Evolutionary conservation across 176 grass and related monocot species (phyloP), one percentile per base, ranked within the genome.

Genomic region (Musa schizocarpa): DNA sequence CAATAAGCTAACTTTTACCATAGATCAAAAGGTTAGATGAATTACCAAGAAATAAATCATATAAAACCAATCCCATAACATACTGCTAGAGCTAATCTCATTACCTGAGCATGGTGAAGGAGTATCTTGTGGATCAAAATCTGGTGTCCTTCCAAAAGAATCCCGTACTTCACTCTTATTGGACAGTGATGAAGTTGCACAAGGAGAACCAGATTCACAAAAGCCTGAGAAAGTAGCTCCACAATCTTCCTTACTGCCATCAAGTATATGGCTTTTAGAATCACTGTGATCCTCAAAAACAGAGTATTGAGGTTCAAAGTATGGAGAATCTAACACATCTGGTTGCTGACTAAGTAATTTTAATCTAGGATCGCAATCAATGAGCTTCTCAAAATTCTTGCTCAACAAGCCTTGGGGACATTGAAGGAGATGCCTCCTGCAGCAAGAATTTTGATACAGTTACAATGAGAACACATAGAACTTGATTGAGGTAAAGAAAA

Each of bases 321-420:
- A 50, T 13, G 54, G 82, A 66, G 82, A 86, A 26, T 93, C 80
- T 48, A 80, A 27, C 53, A 82, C 79, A 61, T 77, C 78, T 54
- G 80, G 80, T 13, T 91, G 90, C 52, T 64, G 84, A 65, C 90
- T 91, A 54, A 93, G 58, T 43, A 80, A 70, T 72, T 89, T 71
- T 65, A 98, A 68, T 27, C 85, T 84, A 0, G 81, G 69, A 81
- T 98, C 90, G 82, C 82, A 93, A 13, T 91, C 86, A 57, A 91
- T 65, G 65, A 98, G 82, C 67, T 98, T 98, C 69, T 98, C 94
- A 76, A 98, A 81, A 77, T 91, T 91, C 73, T 74, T 93, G 73
- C 80, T 93, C 77, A 98, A 76, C 69, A 86, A 84, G 66, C 52
- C 78, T 9, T 82, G 86, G 3, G 86, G 25, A 70, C 88, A 81